These are phyloP conservation scores for Apiosordaria backusii DNA, from an alignment of 495 filamentous ascomycete genomes.

Conservation along the genomic window DNA sequence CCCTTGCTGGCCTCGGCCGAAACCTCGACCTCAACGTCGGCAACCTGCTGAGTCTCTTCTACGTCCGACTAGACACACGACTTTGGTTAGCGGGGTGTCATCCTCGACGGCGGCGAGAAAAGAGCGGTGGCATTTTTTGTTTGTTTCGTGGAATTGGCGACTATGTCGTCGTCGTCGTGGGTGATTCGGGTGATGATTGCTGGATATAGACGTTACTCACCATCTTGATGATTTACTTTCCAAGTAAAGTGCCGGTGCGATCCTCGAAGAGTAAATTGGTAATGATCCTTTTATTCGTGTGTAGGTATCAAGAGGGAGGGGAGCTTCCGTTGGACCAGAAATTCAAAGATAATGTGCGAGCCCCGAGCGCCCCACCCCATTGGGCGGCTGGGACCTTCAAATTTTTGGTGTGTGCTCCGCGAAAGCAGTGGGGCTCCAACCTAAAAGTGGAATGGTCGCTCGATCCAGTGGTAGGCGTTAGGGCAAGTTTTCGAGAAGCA, in stretches of 20 bases:
- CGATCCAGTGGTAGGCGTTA: conserved; percentile 15
- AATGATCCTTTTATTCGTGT: conserved; percentile 16
- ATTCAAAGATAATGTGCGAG: conserved; percentile 29
- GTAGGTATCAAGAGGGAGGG: conserved; percentile 9
- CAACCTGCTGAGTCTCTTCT: conserved; percentile 77
- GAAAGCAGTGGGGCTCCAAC: background rate
- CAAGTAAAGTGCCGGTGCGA: conserved; percentile 46
- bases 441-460: conserved; percentile 1
- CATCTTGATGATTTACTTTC: conserved; percentile 49
- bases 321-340: conserved; percentile 14
- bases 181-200: background rate
- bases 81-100: conserved; percentile 24
- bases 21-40: conserved; percentile 82
- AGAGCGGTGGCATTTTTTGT: background rate
- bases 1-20: conserved; percentile 78
- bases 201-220: conserved; percentile 34
- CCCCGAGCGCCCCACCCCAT: conserved; percentile 20
- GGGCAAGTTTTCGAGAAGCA: conserved; percentile 27
- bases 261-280: conserved; percentile 50
- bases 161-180: background rate
- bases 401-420: conserved; percentile 16
- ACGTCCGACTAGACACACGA: conserved; percentile 52
- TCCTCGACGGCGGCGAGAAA: background rate
- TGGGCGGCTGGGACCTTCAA: background rate
- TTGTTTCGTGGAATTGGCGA: background rate